Base-by-base conservation (phyloP, 2,329 filamentous ascomycete genomes). In the Magnaporthiopsis poae region DNA sequence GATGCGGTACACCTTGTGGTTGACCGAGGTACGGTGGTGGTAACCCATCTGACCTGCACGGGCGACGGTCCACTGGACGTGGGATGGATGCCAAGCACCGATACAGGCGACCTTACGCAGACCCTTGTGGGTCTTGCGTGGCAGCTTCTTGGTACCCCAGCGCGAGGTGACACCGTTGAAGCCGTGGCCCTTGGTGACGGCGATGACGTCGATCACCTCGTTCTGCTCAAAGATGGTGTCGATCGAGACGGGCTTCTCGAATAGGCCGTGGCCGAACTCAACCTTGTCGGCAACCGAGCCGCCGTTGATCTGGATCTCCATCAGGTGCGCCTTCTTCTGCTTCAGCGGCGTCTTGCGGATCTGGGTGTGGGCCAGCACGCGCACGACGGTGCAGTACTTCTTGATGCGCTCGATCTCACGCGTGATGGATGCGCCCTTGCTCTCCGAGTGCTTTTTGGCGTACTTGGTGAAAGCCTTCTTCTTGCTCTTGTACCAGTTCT, bases 401-500 rank as follows among this genome's bases (percentile, higher is more conserved):
- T 97, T 96, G 85, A 99, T 98, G 83, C 95, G 93, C 90, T 98
- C 95, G 79, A 99, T 89, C 84, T 99, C 95, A 80, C 91, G 91
- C 82, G 90, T 92, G 86, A 98, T 90, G 78, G 91, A 92, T 75
- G 91, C 84, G 77, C 92, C 93, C 83, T 82, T 90, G 85, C 84
- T 89, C 86, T 98, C 94, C 72, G 94, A 92, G 90, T 98, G 92
- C 89, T 96, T 94, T 92, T 98, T 99, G 86, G 95, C 92, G 85
- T 99, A 99, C 88, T 96, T 97, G 88, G 95, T 99, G 87, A 99
- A 99, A 71, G 95, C 95, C 94, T 99, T 99, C 92, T 97, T 98
- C 93, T 99, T 99, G 88, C 89, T 92, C 90, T 96, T 96, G 91
- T 99, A 99, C 95, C 95, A 99, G 90, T 99, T 99, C 92, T 98